phyloP scores from a whole-genome alignment of 805 yeast species.

The Kodamaea hsintzibuensis region DNA sequence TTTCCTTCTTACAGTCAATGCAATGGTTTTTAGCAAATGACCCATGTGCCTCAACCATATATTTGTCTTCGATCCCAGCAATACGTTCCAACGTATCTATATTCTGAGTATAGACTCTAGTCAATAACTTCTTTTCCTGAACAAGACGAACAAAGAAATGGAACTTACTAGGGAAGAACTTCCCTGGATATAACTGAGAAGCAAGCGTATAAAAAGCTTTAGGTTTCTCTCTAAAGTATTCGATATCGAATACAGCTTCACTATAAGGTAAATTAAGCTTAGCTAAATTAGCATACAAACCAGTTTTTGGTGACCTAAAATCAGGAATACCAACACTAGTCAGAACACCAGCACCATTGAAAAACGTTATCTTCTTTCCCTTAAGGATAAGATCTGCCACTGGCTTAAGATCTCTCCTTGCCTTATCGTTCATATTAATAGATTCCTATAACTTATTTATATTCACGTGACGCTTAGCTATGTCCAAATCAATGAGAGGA shows the following conservation, averaged over 20 bases:
- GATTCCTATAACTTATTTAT: background rate
- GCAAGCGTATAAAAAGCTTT: slow-evolving; percentile 84
- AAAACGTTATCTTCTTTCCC: slow-evolving; percentile 55
- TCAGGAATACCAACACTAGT: slow-evolving; percentile 96
- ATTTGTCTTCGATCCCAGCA: slow-evolving; percentile 69
- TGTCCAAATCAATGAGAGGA: background rate
- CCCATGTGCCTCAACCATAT: slow-evolving; percentile 90
- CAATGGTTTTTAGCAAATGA: slow-evolving; percentile 87
- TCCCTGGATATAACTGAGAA: slow-evolving; percentile 84
- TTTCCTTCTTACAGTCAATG: slow-evolving; percentile 64
- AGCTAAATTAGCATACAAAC: slow-evolving; percentile 78
- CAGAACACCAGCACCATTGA: slow-evolving; percentile 93
- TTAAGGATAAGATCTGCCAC: slow-evolving; percentile 30
- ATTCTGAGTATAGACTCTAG: slow-evolving; percentile 86
- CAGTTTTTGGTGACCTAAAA: slow-evolving; percentile 88
- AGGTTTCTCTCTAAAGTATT: slow-evolving; percentile 73
- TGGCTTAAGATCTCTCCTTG: slow-evolving; percentile 17
- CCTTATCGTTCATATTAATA: slow-evolving; percentile 5
- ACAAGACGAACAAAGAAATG: slow-evolving; percentile 71
- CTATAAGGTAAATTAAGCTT: slow-evolving; percentile 81
- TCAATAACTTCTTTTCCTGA: slow-evolving; percentile 60
- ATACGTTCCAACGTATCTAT: slow-evolving; percentile 88
- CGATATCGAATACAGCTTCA: slow-evolving; percentile 94
- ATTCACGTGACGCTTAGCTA: slow-evolving; percentile 3
- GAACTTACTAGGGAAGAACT: slow-evolving; percentile 78